A percentile compares a stretch with the other conserved stretches of the same genome.
Evolutionary conservation across 768 basidiomycete genomes (phyloP).

Genomic region (Hygrocybe coccinea): DNA sequence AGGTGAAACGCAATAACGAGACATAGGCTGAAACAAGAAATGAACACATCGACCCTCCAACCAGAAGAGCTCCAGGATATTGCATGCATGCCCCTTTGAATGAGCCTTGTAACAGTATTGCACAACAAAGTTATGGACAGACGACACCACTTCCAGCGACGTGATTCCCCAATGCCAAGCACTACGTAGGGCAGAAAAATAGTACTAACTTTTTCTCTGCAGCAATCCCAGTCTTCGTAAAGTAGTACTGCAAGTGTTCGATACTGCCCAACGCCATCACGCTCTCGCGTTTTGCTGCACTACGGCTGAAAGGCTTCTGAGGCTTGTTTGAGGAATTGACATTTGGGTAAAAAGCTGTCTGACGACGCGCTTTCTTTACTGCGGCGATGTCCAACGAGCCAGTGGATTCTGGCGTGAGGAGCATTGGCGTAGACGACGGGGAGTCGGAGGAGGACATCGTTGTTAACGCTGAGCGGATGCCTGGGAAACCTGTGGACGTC

Average conservation of each 20-base stretch:
- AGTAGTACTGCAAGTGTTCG: slow-evolving; percentile 92
- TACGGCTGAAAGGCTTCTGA: slow-evolving; percentile 81
- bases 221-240: slow-evolving; percentile 79
- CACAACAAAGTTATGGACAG: too few species aligned
- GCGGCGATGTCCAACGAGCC: slow-evolving; percentile 23
- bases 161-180: too few species aligned
- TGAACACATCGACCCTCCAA: too few species aligned
- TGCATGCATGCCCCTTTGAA: too few species aligned
- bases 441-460: slow-evolving; percentile 28
- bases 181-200: neutral
- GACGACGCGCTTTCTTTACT: slow-evolving; percentile 51
- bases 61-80: too few species aligned
- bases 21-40: neutral
- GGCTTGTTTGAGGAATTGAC: slow-evolving; percentile 65
- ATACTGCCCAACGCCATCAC: slow-evolving; percentile 95
- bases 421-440: slow-evolving; percentile 46
- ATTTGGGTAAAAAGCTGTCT: slow-evolving; percentile 76
- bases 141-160: too few species aligned
- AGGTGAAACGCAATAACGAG: neutral
- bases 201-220: slow-evolving; percentile 63
- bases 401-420: slow-evolving; percentile 56
- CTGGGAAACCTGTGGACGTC: neutral
- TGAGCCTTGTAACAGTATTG: too few species aligned
- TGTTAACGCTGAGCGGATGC: neutral
- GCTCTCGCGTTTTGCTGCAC: slow-evolving; percentile 88